A percentile compares a stretch with the other conserved stretches of the same genome.
phyloP scores from a whole-genome alignment of 495 filamentous ascomycete species.

The Neurospora sp. region DNA sequence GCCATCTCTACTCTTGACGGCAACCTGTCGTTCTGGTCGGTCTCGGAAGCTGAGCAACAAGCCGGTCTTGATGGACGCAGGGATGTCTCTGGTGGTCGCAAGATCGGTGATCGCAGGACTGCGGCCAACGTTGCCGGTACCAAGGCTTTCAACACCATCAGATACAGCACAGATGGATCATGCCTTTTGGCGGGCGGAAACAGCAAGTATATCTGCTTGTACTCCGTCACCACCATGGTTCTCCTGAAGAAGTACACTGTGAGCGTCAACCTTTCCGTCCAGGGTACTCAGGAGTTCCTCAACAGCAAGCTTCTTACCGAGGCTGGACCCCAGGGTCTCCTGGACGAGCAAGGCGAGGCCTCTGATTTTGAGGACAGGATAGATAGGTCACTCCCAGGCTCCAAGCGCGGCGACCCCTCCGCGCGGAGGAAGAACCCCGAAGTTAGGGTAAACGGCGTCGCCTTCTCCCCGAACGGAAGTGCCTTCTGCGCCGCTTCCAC shows the following conservation, averaged over 20 bases:
- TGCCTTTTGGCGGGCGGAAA: constrained; percentile 86
- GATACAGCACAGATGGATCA: constrained; percentile 82
- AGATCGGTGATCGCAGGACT: constrained; percentile 72
- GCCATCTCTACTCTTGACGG: constrained; percentile 90
- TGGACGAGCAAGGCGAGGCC: constrained; percentile 79
- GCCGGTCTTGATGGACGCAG: constrained; percentile 75
- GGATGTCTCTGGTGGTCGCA: constrained; percentile 88
- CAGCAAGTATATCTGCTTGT: constrained; percentile 96
- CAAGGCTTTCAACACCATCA: constrained; percentile 79
- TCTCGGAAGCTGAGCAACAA: constrained; percentile 75
- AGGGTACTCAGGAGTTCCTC: constrained; percentile 92
- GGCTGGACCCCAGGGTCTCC: constrained; percentile 69
- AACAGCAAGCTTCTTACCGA: constrained; percentile 88
- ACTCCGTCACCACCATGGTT: constrained; percentile 78
- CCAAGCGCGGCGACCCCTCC: constrained; percentile 72
- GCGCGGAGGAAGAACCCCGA: constrained; percentile 65
- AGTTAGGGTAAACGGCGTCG: constrained; percentile 74
- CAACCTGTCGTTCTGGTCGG: constrained; percentile 89
- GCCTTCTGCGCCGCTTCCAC: constrained; percentile 92
- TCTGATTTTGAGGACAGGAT: constrained; percentile 81
- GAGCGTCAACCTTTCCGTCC: constrained; percentile 83
- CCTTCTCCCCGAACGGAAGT: constrained; percentile 79
- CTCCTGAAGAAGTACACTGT: constrained; percentile 93
- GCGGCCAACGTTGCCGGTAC: constrained; percentile 84
- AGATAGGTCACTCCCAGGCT: constrained; percentile 78